These are phyloP conservation scores for Trichodelitschia bisporula DNA, from an alignment of 495 filamentous ascomycete species.

Conservation along the genomic window DNA sequence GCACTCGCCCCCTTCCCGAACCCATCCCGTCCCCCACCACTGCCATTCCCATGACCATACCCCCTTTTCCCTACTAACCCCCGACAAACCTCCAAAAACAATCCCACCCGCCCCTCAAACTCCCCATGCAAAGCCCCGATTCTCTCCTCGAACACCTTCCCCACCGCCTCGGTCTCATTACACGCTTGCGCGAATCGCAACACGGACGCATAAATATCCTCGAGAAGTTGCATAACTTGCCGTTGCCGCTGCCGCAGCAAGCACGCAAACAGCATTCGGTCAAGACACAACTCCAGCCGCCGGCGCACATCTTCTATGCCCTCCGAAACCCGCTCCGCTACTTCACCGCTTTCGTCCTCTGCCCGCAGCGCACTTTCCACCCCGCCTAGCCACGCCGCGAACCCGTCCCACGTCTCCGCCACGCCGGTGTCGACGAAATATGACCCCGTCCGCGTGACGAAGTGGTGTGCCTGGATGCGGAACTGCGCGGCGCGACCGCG, in stretches of 20 bases:
- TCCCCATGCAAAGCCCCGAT: constrained; percentile 28
- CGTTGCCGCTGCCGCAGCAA: constrained; percentile 45
- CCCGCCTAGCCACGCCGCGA: constrained; percentile 35
- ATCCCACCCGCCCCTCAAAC: constrained; percentile 41
- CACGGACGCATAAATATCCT: constrained; percentile 50
- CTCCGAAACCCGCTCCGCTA: constrained; percentile 17
- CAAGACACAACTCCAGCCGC: constrained; percentile 54
- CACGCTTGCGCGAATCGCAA: constrained; percentile 33
- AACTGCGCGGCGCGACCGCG: constrained; percentile 23
- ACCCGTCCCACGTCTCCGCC: constrained; percentile 38
- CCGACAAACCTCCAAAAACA: constrained; percentile 39
- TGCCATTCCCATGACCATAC: constrained; percentile 23
- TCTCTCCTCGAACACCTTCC: constrained; percentile 15
- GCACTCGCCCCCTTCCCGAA: constrained; percentile 1
- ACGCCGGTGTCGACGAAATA: constrained; percentile 66
- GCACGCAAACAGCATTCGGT: constrained; percentile 50
- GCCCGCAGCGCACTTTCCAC: constrained; percentile 29
- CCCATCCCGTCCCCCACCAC: background rate
- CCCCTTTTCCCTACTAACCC: constrained; percentile 34
- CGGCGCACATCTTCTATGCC: constrained; percentile 39
- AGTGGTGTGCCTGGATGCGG: constrained; percentile 51
- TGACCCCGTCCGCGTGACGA: constrained; percentile 36
- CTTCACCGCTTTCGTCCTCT: constrained; percentile 13
- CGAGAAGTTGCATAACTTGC: constrained; percentile 45
- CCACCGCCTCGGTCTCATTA: constrained; percentile 20